Conservation (phyloP, 2,329 filamentous ascomycete species). For the Colletotrichum musae region DNA sequence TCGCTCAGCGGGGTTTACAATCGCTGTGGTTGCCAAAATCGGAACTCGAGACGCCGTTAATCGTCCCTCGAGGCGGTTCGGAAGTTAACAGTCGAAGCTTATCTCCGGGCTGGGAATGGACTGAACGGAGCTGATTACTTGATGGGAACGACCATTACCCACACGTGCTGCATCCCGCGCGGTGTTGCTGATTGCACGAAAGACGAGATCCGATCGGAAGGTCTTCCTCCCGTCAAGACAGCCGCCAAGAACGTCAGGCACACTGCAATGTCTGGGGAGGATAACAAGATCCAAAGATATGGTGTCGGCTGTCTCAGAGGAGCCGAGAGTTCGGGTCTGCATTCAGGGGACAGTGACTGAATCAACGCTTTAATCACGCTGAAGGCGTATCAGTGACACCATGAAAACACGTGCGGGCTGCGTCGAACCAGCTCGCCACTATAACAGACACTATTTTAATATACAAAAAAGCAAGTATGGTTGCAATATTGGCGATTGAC, state of each 20-base stretch:
- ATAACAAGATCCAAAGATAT: not conserved
- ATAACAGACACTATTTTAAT: constrained; percentile 32
- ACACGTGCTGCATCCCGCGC: constrained; percentile 1
- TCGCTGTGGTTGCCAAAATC: not conserved
- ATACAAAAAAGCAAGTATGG: constrained; percentile 15
- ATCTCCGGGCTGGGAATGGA: constrained; percentile 14
- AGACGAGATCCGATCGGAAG: not conserved
- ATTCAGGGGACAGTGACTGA: constrained; percentile 9
- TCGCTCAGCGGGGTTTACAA: not conserved
- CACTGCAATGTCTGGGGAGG: not conserved
- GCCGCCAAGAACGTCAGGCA: not conserved
- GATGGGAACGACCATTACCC: constrained; percentile 3
- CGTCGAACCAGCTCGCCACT: not conserved
- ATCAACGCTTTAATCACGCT: constrained; percentile 1
- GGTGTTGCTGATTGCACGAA: not conserved
- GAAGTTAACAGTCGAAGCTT: constrained; percentile 19
- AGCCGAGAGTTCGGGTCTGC: constrained; percentile 4
- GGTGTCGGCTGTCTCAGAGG: not conserved
- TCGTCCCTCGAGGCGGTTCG: not conserved
- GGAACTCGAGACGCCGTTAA: not conserved
- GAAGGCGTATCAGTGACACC: constrained; percentile 12
- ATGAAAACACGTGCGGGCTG: constrained; percentile 17
- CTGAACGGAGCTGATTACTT: constrained; percentile 17
- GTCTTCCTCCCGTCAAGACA: not conserved
- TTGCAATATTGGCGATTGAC: constrained; percentile 19